Base-by-base conservation (phyloP, 2,329 filamentous ascomycete genomes). In the Cryphonectria parasitica region DNA sequence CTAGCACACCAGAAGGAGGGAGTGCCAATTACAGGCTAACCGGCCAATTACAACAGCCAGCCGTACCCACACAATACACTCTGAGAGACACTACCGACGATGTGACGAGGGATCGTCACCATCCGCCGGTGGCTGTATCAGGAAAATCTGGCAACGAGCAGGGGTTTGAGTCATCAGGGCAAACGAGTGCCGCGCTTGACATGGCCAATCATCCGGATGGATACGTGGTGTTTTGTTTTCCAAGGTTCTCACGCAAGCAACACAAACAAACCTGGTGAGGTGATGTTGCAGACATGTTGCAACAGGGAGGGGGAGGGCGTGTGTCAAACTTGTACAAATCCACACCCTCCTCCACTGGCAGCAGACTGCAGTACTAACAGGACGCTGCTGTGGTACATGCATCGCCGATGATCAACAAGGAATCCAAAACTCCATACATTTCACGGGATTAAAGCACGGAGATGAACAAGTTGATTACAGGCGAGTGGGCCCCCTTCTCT, bases 121-220 rank as follows among this genome's bases (percentile, higher is more conserved):
- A 58, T 43, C 64, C 61, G 66, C 66, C 65, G 69, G 58, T 62
- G 43, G 28, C 22, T 43, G 34, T 8, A 45, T 66, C 64, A 66
- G 49, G 31, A 34, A 49, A 36, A 2, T 19, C n/a, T 28, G 11
- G 28, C 36, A 25, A 28, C 34, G 49, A 43, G 43, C 36, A n/a
- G 49, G 36, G 36, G 52, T 13, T 28, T 36, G 41, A 45, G 28
- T 62, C 28, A 39, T 13, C 52, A 64, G 45, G 54, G 45, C 52
- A 31, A 31, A 39, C 28, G 66, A 66, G 7, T 43, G 45, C 67
- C 67, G 67, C 69, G 69, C 63, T 60, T 63, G 45, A 63, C 67
- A 58, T 62, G 54, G 34, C 70, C 70, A 71, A 71, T 71, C 67
- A 69, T 22, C 36, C 67, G 52, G 39, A 56, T 52, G 60, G 52